A percentile compares a stretch with the other conserved stretches of the same genome.
Evolutionary conservation across 192 early-diverging fungal species (phyloP).

Genomic region (Entophlyctis luteolus): DNA sequence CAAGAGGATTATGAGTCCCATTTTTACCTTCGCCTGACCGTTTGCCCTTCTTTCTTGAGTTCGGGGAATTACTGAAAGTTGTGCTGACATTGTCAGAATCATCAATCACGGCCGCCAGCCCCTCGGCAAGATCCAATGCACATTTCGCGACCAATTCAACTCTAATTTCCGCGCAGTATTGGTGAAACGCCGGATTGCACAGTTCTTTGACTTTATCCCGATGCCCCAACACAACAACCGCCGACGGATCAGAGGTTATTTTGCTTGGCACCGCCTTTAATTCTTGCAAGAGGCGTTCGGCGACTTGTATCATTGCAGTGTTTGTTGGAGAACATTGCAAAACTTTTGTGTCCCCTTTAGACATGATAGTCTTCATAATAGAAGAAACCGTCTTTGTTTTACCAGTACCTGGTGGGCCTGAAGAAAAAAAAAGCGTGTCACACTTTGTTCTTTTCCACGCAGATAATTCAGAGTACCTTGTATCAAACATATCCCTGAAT

Average conservation of each 20-base stretch:
- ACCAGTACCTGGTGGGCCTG: slow-evolving; percentile 14
- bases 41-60: neutral
- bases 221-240: slow-evolving; percentile 5
- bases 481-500: slow-evolving; percentile 8
- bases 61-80: neutral
- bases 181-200: neutral
- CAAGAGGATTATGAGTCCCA: neutral
- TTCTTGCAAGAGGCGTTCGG: neutral
- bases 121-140: neutral
- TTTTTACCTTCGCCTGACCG: neutral
- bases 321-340: slow-evolving; percentile 12
- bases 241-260: neutral
- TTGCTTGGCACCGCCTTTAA: neutral
- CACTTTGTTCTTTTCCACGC: too few species aligned
- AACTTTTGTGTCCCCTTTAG: slow-evolving; percentile 4
- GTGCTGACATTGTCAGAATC: neutral
- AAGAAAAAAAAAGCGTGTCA: neutral
- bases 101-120: neutral
- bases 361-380: neutral
- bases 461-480: too few species aligned
- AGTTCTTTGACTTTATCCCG: slow-evolving; percentile 13
- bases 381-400: slow-evolving; percentile 3
- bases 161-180: slow-evolving; percentile 6
- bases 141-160: slow-evolving; percentile 13
- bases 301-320: slow-evolving; percentile 7